phyloP scores from a whole-genome alignment of 208 protist genomes.

The Wallacemonas sp. region DNA sequence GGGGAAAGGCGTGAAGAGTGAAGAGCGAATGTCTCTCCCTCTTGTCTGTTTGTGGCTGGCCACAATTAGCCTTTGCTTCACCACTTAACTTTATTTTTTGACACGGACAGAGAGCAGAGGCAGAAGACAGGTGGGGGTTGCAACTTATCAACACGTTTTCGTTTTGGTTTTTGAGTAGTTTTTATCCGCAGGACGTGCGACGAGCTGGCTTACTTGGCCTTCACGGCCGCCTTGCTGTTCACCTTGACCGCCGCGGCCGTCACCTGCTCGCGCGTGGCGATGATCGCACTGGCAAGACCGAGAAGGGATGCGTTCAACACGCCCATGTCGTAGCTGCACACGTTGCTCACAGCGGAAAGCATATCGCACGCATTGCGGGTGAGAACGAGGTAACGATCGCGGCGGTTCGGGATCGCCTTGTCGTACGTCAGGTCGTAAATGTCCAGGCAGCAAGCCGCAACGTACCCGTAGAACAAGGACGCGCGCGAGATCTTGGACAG shows the following conservation, averaged over 20 bases:
- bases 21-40: too few relatives aligned
- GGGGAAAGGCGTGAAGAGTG: too few relatives aligned
- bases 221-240: slow-evolving; percentile 9
- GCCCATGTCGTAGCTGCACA: slow-evolving; percentile 43
- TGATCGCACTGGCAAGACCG: slow-evolving; percentile 63
- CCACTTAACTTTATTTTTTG: too few relatives aligned
- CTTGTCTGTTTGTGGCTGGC: too few relatives aligned
- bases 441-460: slow-evolving; percentile 55
- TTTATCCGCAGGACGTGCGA: too few relatives aligned
- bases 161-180: too few relatives aligned
- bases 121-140: too few relatives aligned
- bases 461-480: slow-evolving; percentile 70
- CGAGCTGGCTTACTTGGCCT: slow-evolving; percentile 16
- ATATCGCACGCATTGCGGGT: slow-evolving; percentile 76
- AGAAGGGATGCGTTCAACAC: slow-evolving; percentile 40
- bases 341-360: slow-evolving; percentile 62
- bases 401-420: slow-evolving; percentile 31
- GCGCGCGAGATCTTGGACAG: slow-evolving; percentile 45
- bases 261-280: slow-evolving; percentile 61
- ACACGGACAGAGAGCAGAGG: too few relatives aligned
- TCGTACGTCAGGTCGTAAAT: slow-evolving; percentile 57
- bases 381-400: slow-evolving; percentile 42
- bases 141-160: too few relatives aligned
- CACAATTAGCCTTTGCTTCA: too few relatives aligned
- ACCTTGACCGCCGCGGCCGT: slow-evolving; percentile 26